phyloP scores from a whole-genome alignment of 352 stramenopile species.

The Blastocystis sp. region DNA sequence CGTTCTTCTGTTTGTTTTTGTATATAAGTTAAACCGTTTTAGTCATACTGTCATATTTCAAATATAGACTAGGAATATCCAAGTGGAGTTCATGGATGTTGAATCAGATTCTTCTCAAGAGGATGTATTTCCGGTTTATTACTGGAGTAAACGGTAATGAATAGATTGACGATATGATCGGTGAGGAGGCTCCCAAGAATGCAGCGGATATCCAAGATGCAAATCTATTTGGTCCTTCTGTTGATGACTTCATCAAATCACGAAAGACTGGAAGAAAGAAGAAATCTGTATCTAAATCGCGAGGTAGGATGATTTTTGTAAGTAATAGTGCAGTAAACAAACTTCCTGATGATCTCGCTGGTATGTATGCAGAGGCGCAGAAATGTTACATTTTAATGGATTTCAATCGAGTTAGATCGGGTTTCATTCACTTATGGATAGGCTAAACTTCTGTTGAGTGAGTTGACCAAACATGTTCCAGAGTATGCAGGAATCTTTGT shows the following conservation, averaged over 20 bases:
- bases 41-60: background rate
- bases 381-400: constrained; percentile 38
- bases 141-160: background rate
- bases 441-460: constrained; percentile 58
- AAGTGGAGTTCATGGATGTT: background rate
- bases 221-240: constrained; percentile 38
- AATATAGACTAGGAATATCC: background rate
- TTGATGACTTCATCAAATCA: constrained; percentile 43
- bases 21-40: background rate
- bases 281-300: background rate
- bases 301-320: background rate
- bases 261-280: constrained; percentile 7
- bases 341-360: constrained; percentile 5
- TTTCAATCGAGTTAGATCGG: constrained; percentile 17
- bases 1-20: constrained; percentile 2
- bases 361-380: constrained; percentile 33
- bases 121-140: constrained; percentile 29
- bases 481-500: constrained; percentile 55
- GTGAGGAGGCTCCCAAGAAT: background rate
- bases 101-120: constrained; percentile 54
- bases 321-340: background rate
- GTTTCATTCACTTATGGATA: background rate
- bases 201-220: background rate
- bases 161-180: constrained; percentile 62
- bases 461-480: constrained; percentile 47